These are phyloP conservation scores for Thyridium curvatum DNA, from an alignment of 2,329 filamentous ascomycete species.

Conservation along the genomic window DNA sequence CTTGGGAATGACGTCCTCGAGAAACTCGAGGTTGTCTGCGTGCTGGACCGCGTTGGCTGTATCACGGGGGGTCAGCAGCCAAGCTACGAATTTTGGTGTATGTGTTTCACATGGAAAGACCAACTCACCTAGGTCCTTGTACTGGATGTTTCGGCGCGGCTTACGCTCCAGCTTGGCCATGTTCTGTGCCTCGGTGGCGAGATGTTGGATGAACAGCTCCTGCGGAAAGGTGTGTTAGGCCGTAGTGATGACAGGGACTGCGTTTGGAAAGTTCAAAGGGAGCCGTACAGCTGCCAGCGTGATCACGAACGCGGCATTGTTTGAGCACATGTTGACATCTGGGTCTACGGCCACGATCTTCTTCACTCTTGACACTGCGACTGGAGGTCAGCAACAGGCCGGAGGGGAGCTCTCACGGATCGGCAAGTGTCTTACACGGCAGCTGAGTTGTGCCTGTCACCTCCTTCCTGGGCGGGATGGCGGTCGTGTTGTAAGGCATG, in stretches of 20 bases:
- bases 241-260: not conserved
- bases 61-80: no score
- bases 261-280: not conserved
- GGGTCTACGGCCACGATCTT: constrained; percentile 89
- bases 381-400: constrained; percentile 6
- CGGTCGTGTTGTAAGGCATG: constrained; percentile 89
- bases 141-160: constrained; percentile 88
- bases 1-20: constrained; percentile 83
- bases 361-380: constrained; percentile 82
- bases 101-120: constrained; percentile 1
- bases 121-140: constrained; percentile 81
- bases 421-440: constrained; percentile 56
- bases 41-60: constrained; percentile 77
- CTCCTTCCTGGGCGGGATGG: constrained; percentile 74
- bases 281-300: constrained; percentile 72
- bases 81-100: constrained; percentile 4
- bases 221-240: constrained; percentile 24
- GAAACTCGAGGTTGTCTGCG: constrained; percentile 91
- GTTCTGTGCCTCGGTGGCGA: constrained; percentile 77
- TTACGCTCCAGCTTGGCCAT: constrained; percentile 89
- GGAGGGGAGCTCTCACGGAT: not conserved
- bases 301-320: constrained; percentile 90
- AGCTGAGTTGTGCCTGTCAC: constrained; percentile 79
- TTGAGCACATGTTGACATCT: constrained; percentile 80
- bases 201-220: constrained; percentile 95